A percentile compares a stretch with the other conserved stretches of the same genome.
Evolutionary conservation across 306 rosid genomes (phyloP).

Genomic region (Senna siamea): DNA sequence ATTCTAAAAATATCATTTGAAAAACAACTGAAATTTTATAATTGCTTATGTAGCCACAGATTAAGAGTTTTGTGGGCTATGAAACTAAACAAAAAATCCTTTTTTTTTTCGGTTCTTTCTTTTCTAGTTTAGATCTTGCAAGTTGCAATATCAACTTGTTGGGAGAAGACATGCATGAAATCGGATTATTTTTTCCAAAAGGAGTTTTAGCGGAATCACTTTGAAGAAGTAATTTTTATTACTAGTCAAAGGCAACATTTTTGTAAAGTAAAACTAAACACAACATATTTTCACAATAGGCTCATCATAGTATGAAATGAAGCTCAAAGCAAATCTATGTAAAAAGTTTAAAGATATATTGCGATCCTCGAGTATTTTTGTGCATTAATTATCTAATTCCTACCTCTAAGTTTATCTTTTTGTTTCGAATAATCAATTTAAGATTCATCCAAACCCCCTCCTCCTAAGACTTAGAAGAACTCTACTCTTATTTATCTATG

Average conservation of each 20-base stretch:
- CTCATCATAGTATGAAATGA: neutral
- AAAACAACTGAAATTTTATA: conserved; percentile 10
- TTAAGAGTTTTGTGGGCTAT: conserved; percentile 10
- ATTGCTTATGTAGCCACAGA: neutral
- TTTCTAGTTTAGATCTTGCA: neutral
- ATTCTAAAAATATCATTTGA: neutral
- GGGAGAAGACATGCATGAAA: neutral
- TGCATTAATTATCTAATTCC: neutral
- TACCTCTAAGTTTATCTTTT: neutral
- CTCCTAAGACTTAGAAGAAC: neutral
- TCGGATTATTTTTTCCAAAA: no score
- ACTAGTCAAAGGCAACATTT: no score
- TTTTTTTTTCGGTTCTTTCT: neutral
- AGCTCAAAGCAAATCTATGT: neutral
- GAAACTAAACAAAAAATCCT: neutral
- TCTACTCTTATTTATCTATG: no score
- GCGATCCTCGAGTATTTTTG: neutral
- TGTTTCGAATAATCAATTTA: neutral
- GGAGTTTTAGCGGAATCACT: no score
- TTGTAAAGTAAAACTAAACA: no score
- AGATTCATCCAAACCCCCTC: neutral
- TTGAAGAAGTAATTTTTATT: no score
- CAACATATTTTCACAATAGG: no score
- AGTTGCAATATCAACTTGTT: neutral
- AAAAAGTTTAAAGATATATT: neutral